These are phyloP conservation scores for Cornus controversa DNA, from an alignment of 148 eudicot genomes.

Conservation along the genomic window DNA sequence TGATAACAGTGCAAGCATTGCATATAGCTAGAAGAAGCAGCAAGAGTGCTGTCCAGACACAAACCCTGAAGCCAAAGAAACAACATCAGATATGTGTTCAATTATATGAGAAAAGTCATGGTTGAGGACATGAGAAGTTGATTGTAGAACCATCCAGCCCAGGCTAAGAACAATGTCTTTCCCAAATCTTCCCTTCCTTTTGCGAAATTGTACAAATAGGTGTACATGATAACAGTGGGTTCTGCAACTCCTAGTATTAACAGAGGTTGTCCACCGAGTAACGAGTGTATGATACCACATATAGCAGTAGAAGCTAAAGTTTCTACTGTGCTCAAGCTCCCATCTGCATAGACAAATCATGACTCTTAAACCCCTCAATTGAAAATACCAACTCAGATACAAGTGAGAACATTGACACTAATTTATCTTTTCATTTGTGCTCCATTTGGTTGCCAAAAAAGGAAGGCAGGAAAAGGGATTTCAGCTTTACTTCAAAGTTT, in stretches of 20 bases:
- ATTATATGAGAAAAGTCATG: not conserved
- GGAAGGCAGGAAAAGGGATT: too few relatives aligned
- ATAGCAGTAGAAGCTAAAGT: slow-evolving; percentile 49
- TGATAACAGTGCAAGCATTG: slow-evolving; percentile 51
- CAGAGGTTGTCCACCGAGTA: slow-evolving; percentile 59
- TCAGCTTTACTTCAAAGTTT: too few relatives aligned
- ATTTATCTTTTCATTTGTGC: too few relatives aligned
- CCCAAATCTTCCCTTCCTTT: slow-evolving; percentile 27
- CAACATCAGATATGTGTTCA: not conserved
- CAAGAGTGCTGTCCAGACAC: slow-evolving; percentile 58
- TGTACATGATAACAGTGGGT: slow-evolving; percentile 61
- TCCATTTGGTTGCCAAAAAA: too few relatives aligned
- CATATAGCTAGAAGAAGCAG: slow-evolving; percentile 49
- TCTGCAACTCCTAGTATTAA: slow-evolving; percentile 56
- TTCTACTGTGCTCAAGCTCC: slow-evolving; percentile 42
- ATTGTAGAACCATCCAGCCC: slow-evolving; percentile 44
- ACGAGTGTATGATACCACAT: slow-evolving; percentile 52
- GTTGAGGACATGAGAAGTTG: not conserved
- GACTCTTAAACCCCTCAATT: not conserved
- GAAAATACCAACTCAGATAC: not conserved
- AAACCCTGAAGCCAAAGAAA: slow-evolving; percentile 37
- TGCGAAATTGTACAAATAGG: slow-evolving; percentile 44
- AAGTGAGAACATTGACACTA: too few relatives aligned
- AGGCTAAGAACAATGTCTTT: slow-evolving; percentile 40
- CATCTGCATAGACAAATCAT: slow-evolving; percentile 19